These are phyloP conservation scores for Pueraria montana DNA, from an alignment of 306 rosid genomes.

Conservation along the genomic window DNA sequence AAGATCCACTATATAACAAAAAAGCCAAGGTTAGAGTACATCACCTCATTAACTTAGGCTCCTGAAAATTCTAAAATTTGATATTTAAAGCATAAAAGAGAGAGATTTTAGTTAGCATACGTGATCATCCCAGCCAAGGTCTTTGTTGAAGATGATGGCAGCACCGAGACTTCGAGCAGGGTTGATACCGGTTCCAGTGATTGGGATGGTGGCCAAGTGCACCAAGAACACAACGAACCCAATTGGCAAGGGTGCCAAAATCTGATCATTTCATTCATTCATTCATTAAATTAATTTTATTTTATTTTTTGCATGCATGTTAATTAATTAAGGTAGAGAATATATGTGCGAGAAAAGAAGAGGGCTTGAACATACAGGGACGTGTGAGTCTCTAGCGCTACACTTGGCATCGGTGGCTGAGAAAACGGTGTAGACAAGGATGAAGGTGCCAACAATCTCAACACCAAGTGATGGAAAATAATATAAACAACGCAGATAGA, in stretches of 20 bases:
- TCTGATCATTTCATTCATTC: constrained; percentile 55
- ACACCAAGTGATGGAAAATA: no score
- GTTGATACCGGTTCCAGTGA: constrained; percentile 62
- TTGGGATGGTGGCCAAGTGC: constrained; percentile 65
- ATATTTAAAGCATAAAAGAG: not conserved
- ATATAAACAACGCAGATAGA: no score
- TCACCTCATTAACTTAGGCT: not conserved
- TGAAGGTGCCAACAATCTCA: constrained; percentile 60
- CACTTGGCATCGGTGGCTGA: constrained; percentile 98
- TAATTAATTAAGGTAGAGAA: no score
- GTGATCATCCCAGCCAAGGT: constrained; percentile 61
- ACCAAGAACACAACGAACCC: constrained; percentile 76
- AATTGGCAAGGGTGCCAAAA: constrained; percentile 94
- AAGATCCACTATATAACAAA: constrained; percentile 57
- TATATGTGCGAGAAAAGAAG: not conserved
- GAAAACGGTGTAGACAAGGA: constrained; percentile 72
- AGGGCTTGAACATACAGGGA: constrained; percentile 68
- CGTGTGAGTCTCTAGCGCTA: constrained; percentile 73
- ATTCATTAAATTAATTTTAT: no score
- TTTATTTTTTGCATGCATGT: no score
- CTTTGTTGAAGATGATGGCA: constrained; percentile 56
- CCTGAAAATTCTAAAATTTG: not conserved
- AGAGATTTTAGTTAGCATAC: constrained; percentile 16
- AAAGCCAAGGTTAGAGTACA: not conserved
- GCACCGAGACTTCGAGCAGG: constrained; percentile 63